Percentiles rank a stretch among this genome's conserved stretches.
phyloP scores from a whole-genome alignment of 1,284 basidiomycete genomes.

The Moniliella sp. region DNA sequence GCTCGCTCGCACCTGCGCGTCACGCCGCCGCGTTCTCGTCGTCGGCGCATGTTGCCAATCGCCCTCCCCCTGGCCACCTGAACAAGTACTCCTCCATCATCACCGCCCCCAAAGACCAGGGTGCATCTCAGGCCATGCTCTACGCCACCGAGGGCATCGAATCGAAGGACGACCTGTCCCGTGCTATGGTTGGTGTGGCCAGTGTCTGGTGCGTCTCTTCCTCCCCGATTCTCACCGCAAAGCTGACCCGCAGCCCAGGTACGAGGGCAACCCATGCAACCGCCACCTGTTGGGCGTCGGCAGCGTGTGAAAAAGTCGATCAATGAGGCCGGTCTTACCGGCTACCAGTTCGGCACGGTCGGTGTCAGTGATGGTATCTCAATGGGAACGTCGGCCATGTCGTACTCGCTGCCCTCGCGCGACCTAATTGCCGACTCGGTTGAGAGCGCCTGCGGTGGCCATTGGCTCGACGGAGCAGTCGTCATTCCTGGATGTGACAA shows the following conservation, averaged over 20 bases:
- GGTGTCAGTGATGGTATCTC: constrained; percentile 32
- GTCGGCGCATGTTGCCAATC: too few species aligned
- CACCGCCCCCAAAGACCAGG: constrained; percentile 31
- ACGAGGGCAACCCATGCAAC: constrained; percentile 33
- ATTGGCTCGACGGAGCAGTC: constrained; percentile 31
- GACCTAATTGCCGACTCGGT: constrained; percentile 32
- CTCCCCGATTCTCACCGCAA: background rate
- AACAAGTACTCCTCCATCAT: constrained; percentile 26
- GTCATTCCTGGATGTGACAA: constrained; percentile 33
- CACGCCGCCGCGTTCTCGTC: too few species aligned
- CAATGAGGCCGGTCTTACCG: constrained; percentile 24
- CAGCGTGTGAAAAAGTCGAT: constrained; percentile 23
- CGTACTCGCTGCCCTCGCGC: constrained; percentile 27
- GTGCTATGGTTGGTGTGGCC: constrained; percentile 31
- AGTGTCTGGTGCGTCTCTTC: constrained; percentile 14
- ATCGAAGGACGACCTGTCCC: constrained; percentile 21
- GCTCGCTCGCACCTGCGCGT: too few species aligned
- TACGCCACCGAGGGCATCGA: constrained; percentile 29
- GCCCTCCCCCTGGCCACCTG: too few species aligned
- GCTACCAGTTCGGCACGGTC: constrained; percentile 31
- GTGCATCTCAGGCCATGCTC: constrained; percentile 31
- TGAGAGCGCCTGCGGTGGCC: constrained; percentile 26
- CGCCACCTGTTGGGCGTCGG: constrained; percentile 27
- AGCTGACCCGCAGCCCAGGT: constrained; percentile 4
- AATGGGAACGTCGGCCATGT: constrained; percentile 32